These are phyloP conservation scores for Globisporangium uncinulatum DNA, from an alignment of 352 stramenopile genomes.

Conservation along the genomic window DNA sequence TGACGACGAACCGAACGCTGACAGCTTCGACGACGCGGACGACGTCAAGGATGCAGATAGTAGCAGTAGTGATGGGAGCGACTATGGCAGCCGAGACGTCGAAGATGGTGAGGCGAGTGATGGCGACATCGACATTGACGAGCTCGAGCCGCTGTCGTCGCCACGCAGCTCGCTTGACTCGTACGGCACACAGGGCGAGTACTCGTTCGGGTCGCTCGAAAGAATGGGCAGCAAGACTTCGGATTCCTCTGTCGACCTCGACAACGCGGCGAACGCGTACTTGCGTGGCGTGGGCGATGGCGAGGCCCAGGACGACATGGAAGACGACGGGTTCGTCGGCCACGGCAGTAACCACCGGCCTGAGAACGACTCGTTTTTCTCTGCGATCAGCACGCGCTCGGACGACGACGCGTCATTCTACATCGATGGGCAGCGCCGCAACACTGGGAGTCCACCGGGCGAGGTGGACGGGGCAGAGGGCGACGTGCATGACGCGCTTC, in stretches of 20 bases:
- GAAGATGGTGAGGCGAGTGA: conserved; percentile 9
- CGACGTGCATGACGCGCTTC: neutral
- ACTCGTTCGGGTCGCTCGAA: conserved; percentile 13
- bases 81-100: neutral
- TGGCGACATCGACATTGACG: conserved; percentile 13
- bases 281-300: conserved; percentile 22
- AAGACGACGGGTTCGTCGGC: conserved; percentile 23
- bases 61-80: neutral
- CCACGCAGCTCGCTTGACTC: conserved; percentile 7
- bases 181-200: conserved; percentile 9
- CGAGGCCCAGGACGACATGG: conserved; percentile 11
- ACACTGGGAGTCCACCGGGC: conserved; percentile 4
- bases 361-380: conserved; percentile 41
- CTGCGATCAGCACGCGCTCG: conserved; percentile 50
- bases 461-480: neutral
- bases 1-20: neutral
- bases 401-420: conserved; percentile 58
- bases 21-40: too few relatives aligned
- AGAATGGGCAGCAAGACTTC: conserved; percentile 3
- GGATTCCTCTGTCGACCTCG: conserved; percentile 19
- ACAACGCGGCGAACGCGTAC: conserved; percentile 21
- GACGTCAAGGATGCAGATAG: too few relatives aligned
- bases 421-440: conserved; percentile 25
- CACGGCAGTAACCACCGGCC: conserved; percentile 21
- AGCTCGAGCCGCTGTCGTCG: conserved; percentile 6